phyloP scores from a whole-genome alignment of 1,284 basidiomycete genomes.

The Ganoderma sinense region DNA sequence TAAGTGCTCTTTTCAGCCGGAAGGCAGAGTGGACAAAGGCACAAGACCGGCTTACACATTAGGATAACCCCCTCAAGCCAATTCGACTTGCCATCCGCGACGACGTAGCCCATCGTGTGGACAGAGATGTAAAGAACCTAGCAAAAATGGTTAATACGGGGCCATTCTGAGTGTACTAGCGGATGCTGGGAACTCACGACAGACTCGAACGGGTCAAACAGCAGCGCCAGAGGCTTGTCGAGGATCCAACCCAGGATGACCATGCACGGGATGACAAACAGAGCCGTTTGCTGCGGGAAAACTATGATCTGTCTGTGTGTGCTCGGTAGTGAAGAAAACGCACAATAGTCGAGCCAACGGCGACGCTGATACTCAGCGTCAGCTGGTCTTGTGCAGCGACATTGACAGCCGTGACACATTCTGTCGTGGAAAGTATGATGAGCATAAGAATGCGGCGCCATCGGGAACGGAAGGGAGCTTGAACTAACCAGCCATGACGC shows the following conservation, averaged over 20 bases:
- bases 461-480: not conserved
- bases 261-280: slow-evolving; percentile 87
- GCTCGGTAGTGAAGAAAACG: slow-evolving; percentile 45
- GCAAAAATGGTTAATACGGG: not conserved
- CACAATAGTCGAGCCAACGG: slow-evolving; percentile 90
- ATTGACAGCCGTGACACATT: slow-evolving; percentile 82
- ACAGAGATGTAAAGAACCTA: slow-evolving; percentile 55
- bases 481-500: slow-evolving; percentile 73
- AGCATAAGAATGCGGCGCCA: not conserved
- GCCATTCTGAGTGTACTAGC: not conserved
- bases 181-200: slow-evolving; percentile 44
- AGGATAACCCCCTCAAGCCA: slow-evolving; percentile 77
- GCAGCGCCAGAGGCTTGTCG: slow-evolving; percentile 72
- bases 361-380: slow-evolving; percentile 80
- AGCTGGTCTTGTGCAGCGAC: slow-evolving; percentile 85
- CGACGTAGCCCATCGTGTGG: slow-evolving; percentile 83
- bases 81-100: slow-evolving; percentile 86
- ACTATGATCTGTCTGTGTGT: too few relatives aligned
- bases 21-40: not conserved
- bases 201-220: slow-evolving; percentile 87
- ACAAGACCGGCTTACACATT: slow-evolving; percentile 36
- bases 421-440: slow-evolving; percentile 31
- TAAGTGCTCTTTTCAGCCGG: slow-evolving; percentile 31
- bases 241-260: slow-evolving; percentile 73
- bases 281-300: slow-evolving; percentile 85